phyloP scores from a whole-genome alignment of 805 yeast genomes.

The Priceomyces haplophilus region DNA sequence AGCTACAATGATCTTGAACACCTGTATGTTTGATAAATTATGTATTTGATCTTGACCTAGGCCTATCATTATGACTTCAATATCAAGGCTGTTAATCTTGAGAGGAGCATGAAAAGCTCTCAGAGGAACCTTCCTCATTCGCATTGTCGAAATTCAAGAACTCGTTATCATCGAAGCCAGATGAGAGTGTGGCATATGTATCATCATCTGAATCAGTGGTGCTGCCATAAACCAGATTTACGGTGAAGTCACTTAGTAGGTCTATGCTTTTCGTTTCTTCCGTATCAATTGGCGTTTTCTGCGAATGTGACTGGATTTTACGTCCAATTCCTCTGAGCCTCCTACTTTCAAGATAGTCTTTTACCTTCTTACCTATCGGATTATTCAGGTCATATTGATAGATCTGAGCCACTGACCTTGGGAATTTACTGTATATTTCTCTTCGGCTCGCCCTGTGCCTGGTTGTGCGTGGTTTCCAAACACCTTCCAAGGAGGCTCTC shows the following conservation, averaged over 20 bases:
- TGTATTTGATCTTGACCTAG: background rate
- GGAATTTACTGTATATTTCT: background rate
- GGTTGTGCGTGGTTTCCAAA: background rate
- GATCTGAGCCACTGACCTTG: too few species aligned
- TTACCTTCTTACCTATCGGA: background rate
- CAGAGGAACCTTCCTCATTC: background rate
- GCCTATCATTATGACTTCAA: background rate
- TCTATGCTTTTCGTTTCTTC: background rate
- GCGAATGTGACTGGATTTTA: background rate
- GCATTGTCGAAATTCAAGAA: conserved; percentile 1
- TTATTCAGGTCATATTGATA: too few species aligned
- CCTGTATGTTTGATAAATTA: too few species aligned
- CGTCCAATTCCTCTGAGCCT: background rate
- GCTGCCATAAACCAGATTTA: background rate
- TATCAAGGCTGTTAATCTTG: background rate
- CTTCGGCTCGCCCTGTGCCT: background rate
- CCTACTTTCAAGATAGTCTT: background rate
- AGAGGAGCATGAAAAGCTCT: background rate
- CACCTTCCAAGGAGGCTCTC: background rate
- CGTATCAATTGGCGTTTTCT: background rate
- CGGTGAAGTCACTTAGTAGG: conserved; percentile 7
- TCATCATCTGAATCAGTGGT: background rate
- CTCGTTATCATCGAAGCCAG: conserved; percentile 2
- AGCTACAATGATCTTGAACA: background rate
- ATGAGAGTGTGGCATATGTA: background rate